These are phyloP conservation scores for Cercospora citrullina DNA, from an alignment of 2,329 filamentous ascomycete genomes.

Conservation along the genomic window DNA sequence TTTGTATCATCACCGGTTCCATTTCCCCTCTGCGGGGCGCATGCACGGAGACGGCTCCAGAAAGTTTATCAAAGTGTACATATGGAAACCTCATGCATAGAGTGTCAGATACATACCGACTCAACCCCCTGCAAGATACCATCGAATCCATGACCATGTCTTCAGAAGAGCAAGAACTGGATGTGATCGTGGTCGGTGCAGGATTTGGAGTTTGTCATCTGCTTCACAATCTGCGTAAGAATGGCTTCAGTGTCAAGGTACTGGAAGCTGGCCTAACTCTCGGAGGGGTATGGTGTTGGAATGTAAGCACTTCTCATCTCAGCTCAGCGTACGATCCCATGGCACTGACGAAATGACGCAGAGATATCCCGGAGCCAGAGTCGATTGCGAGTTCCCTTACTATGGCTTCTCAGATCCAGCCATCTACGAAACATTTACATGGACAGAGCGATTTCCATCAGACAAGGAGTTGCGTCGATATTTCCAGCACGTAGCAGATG, in stretches of 20 bases:
- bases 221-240: slow-evolving; percentile 33
- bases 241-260: slow-evolving; percentile 36
- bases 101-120: neutral
- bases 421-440: slow-evolving; percentile 57
- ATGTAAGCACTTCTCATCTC: neutral
- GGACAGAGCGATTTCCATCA: slow-evolving; percentile 38
- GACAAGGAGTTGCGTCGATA: slow-evolving; percentile 53
- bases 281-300: slow-evolving; percentile 38
- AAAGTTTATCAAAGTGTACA: neutral
- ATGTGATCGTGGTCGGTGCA: slow-evolving; percentile 22
- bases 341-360: neutral
- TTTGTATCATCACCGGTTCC: neutral
- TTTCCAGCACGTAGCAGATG: slow-evolving; percentile 62
- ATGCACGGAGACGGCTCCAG: neutral
- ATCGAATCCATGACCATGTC: neutral
- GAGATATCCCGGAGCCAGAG: slow-evolving; percentile 45
- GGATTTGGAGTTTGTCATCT: slow-evolving; percentile 27
- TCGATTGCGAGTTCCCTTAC: slow-evolving; percentile 49
- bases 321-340: neutral
- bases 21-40: neutral
- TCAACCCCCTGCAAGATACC: neutral
- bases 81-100: neutral
- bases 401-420: slow-evolving; percentile 50
- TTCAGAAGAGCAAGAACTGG: slow-evolving; percentile 9
- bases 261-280: slow-evolving; percentile 38